Evolutionary conservation across 805 yeast genomes (phyloP).

Genomic region (Wickerhamomyces xylosicus): DNA sequence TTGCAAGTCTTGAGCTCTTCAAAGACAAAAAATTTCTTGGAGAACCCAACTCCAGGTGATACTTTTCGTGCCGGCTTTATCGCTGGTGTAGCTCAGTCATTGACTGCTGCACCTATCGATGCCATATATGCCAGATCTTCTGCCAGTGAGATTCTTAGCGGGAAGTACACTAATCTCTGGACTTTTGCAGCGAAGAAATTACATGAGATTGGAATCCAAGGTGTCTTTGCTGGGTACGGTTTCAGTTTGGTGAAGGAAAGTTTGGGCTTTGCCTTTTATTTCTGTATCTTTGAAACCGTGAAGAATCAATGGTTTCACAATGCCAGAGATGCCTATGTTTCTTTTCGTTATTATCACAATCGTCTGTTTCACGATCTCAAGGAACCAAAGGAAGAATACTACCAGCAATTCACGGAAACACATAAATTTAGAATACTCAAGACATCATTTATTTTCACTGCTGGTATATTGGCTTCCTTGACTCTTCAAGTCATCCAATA

Average conservation of each 20-base stretch:
- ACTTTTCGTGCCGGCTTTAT: constrained; percentile 70
- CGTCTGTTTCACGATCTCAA: constrained; percentile 18
- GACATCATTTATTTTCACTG: constrained; percentile 62
- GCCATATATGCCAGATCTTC: constrained; percentile 79
- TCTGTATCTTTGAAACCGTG: constrained; percentile 68
- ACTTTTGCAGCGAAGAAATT: constrained; percentile 60
- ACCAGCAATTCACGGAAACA: constrained; percentile 18
- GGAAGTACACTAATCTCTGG: constrained; percentile 68
- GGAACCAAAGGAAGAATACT: constrained; percentile 13
- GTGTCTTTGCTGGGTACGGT: constrained; percentile 87
- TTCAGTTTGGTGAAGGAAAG: constrained; percentile 69
- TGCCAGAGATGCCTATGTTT: constrained; percentile 34
- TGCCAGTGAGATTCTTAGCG: constrained; percentile 61
- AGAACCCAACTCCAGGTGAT: constrained; percentile 30
- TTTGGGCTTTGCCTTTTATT: constrained; percentile 77
- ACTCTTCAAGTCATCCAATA: constrained; percentile 70
- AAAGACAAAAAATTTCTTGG: constrained; percentile 11
- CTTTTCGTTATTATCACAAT: constrained; percentile 31
- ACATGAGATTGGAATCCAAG: constrained; percentile 63
- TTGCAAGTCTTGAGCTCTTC: constrained; percentile 27
- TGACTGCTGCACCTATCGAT: constrained; percentile 89
- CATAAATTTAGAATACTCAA: constrained; percentile 36
- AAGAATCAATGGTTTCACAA: constrained; percentile 55
- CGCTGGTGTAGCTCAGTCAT: constrained; percentile 83
- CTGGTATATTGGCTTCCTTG: constrained; percentile 83